Percentiles rank a stretch among this genome's conserved stretches.
Conservation (phyloP, 371 early-diverging fungal genomes). For the Ordospora pajunii region DNA sequence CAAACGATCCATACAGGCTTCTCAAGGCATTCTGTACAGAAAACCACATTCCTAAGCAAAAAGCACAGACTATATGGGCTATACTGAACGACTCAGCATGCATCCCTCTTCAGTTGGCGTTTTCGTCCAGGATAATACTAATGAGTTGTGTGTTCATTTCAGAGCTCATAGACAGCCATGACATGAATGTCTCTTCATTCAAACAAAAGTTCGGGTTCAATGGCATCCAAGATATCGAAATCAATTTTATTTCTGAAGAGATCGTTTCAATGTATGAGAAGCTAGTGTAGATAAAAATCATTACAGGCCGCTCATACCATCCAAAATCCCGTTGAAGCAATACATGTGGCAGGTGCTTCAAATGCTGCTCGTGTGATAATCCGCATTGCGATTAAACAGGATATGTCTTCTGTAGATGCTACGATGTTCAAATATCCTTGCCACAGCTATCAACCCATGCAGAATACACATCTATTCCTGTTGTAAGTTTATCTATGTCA, state of each 20-base stretch:
- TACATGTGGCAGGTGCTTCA: too few species aligned
- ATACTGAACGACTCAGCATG: neutral
- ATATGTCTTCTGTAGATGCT: neutral
- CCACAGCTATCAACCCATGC: constrained; percentile 46
- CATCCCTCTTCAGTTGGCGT: neutral
- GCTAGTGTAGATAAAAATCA: too few species aligned
- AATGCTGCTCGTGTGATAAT: neutral
- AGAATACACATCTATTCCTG: constrained; percentile 54
- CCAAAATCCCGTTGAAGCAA: too few species aligned
- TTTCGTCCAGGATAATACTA: neutral
- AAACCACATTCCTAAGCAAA: neutral
- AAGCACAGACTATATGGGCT: neutral
- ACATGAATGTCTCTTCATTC: neutral
- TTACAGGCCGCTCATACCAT: too few species aligned
- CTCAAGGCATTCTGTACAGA: neutral
- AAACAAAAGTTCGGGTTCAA: neutral
- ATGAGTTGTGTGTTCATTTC: neutral
- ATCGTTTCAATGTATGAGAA: neutral
- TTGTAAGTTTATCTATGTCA: constrained; percentile 31
- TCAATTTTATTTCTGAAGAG: neutral
- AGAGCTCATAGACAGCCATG: neutral
- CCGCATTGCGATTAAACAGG: neutral
- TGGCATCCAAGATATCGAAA: neutral
- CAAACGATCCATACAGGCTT: neutral
- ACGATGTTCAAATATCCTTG: neutral